These are phyloP conservation scores for Ceratobasidium theobromae DNA, from an alignment of 1,284 basidiomycete species.

Conservation along the genomic window DNA sequence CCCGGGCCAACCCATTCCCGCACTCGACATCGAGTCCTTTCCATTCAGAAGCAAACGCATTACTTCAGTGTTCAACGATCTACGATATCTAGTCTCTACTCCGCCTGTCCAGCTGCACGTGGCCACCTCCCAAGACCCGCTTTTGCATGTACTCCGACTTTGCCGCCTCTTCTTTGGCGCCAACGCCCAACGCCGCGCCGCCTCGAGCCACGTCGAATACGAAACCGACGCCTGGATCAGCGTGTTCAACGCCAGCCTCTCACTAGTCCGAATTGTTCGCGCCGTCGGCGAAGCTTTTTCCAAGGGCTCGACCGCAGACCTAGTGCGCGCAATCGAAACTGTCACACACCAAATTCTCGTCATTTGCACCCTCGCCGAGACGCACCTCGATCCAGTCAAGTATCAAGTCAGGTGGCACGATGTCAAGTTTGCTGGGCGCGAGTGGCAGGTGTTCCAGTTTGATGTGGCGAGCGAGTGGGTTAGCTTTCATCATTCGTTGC, in stretches of 20 bases:
- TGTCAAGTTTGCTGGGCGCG: conserved; percentile 62
- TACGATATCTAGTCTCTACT: conserved; percentile 76
- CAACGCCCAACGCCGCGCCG: conserved; percentile 85
- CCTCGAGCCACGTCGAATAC: conserved; percentile 83
- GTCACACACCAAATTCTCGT: conserved; percentile 74
- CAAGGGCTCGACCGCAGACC: conserved; percentile 56
- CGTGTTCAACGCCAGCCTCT: conserved; percentile 89
- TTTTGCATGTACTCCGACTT: conserved; percentile 59
- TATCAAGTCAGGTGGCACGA: conserved; percentile 65
- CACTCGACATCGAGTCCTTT: conserved; percentile 75
- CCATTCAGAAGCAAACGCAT: conserved; percentile 93
- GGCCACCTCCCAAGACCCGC: conserved; percentile 61
- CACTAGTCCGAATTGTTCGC: conserved; percentile 83
- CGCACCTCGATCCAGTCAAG: conserved; percentile 64
- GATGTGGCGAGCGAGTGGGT: conserved; percentile 80
- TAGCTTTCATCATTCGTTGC: conserved; percentile 93
- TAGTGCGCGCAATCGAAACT: conserved; percentile 67
- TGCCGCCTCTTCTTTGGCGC: conserved; percentile 89
- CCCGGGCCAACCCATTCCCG: conserved; percentile 42
- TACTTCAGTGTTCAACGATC: conserved; percentile 84
- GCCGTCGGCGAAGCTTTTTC: conserved; percentile 82
- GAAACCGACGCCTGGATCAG: conserved; percentile 94
- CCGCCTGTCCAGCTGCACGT: conserved; percentile 76
- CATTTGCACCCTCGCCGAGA: conserved; percentile 64
- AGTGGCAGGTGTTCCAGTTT: conserved; percentile 68